Base-by-base conservation (phyloP, 2,329 filamentous ascomycete genomes). In the Ascochyta lentis region DNA sequence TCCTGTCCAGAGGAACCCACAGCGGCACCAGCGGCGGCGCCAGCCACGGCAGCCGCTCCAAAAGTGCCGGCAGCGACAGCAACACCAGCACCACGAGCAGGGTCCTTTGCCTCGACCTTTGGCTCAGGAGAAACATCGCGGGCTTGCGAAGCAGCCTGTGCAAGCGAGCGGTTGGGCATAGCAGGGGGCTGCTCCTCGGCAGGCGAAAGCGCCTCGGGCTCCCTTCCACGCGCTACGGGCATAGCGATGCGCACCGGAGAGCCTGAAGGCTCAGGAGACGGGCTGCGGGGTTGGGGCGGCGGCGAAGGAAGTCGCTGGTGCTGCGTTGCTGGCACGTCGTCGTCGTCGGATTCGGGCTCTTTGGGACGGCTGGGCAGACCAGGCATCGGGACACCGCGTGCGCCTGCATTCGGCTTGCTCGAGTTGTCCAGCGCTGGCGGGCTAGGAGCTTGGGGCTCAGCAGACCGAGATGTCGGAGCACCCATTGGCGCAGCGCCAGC, bases 171-270 rank as follows among this genome's bases (percentile, higher is more conserved):
- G 6, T 84, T 80, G 2, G 90, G 90, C 64, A 94, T 80, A 16
- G 83, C 83, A 24, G 84, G 81, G 34, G 80, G 79, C 38, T 78
- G 69, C 23, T 78, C 76, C 55, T 80, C 78, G 31, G 81, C 78
- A 10, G 79, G 76, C 19, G 84, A 81, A 65, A 88, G 81, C 27
- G 83, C 71, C 29, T 79, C 73, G 9, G 79, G 77, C 33, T 77
- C 75, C 29, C 81, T 79, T 47, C 82, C 84, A 54, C 90, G 89
- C 46, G 86, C 83, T 51, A 98, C 89, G 3, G 95, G 95, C 76
- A 94, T 89, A 13, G 93, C 92, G 64, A 98, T 84, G 45, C 89
- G 90, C 59, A 96, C 88, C 6, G 94, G 94, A 1, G 91, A 97
- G 42, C 81, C 79, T 43, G 87, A 83, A 45, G 80, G 80, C 45